Percentiles rank a stretch among this genome's conserved stretches.
Evolutionary conservation across 2,329 filamentous ascomycete genomes (phyloP).

Genomic region (Penicillium sp.): DNA sequence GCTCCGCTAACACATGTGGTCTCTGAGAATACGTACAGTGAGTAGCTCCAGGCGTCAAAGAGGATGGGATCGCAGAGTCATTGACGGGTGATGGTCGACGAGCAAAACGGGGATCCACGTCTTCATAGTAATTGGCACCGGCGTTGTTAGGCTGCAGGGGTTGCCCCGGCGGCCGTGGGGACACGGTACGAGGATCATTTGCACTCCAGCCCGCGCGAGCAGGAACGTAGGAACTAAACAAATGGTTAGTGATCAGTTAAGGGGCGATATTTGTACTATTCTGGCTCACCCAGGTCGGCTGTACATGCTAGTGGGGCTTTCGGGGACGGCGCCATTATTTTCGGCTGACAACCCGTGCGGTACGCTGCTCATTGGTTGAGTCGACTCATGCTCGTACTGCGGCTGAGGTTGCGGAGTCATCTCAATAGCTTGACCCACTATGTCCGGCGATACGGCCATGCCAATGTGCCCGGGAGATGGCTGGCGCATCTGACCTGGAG

Average conservation of each 20-base stretch:
- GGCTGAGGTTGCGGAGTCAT: slow-evolving; percentile 71
- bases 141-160: slow-evolving; percentile 6
- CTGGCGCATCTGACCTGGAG: slow-evolving; percentile 20
- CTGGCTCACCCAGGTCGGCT: slow-evolving; percentile 67
- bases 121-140: slow-evolving; percentile 72
- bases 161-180: slow-evolving; percentile 12
- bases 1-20: slow-evolving; percentile 57
- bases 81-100: slow-evolving; percentile 29
- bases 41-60: slow-evolving; percentile 38
- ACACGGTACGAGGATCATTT: slow-evolving; percentile 16
- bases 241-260: slow-evolving; percentile 14
- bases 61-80: slow-evolving; percentile 32
- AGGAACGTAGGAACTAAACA: slow-evolving; percentile 41
- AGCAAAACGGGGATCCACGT: slow-evolving; percentile 84
- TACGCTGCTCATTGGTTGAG: slow-evolving; percentile 35
- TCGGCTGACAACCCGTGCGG: slow-evolving; percentile 30
- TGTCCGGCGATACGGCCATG: slow-evolving; percentile 38
- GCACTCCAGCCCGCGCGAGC: slow-evolving; percentile 45
- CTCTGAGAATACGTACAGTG: slow-evolving; percentile 38
- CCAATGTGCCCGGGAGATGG: slow-evolving; percentile 35
- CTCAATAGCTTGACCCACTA: slow-evolving; percentile 67
- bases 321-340: slow-evolving; percentile 33
- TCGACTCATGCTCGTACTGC: slow-evolving; percentile 19
- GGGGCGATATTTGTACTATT: background rate
- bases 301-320: slow-evolving; percentile 70